Evolutionary conservation across 345 rosid genomes (phyloP), one percentile per base, ranked within the genome.

Genomic region (Eucalyptus tenuipes): DNA sequence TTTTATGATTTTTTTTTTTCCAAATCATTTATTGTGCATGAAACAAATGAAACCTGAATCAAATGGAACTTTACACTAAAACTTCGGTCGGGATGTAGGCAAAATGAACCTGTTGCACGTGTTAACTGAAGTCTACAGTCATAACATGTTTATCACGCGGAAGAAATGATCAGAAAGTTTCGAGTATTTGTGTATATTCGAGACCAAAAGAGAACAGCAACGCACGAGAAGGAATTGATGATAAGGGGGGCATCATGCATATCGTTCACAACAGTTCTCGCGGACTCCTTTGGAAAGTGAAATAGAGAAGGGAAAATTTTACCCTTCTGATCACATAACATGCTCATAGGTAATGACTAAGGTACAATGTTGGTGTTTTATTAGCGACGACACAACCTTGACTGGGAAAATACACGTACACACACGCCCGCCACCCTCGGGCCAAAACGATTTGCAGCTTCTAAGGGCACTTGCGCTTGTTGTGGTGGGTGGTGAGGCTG

Each of bases 391-490:
- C 80, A 68, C 25, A 18, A 33, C 44, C 44, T 71, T 33, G 44
- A 33, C 81, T 71, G 44, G 44, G 81, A 17, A 71, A 33, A 71
- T 71, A 33, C 25, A 0, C 4, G 20, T 0, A 2, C 25, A 20
- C 44, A 33, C 25, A 17, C 81, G 6, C 81, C 44, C 81, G 7
- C 44, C 44, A 37, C 44, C 44, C 44, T 71, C 25, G 44, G 44
- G 17, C 25, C 33, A 31, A 59, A 87, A 89, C 87, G 85, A 86
- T 13, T 59, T 87, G 88, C 52, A 66, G 55, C 50, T 71, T 75
- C 90, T 86, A 95, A 88, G 98, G 99, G 90, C 98, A 97, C 93
- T 96, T 95, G 92, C 87, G 95, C 89, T 91, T 88, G 87, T 95
- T 95, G 22, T 93, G 95, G 79, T 91, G 96, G 79, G 99, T 96